phyloP scores from a whole-genome alignment of 306 rosid genomes.

The Dalbergia cultrata region DNA sequence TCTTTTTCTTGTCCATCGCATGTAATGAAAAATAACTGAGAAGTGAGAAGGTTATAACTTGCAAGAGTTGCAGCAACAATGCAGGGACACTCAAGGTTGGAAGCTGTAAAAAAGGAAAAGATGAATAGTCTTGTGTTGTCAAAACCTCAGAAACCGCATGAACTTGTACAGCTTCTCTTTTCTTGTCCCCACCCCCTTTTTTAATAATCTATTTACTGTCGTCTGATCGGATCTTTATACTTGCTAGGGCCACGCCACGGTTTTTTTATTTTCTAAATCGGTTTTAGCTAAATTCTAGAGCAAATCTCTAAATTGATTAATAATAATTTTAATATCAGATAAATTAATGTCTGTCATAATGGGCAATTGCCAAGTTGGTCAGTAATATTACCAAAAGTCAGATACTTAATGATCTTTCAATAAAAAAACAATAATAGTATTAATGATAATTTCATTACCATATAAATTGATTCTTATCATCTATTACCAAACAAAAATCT shows the following conservation, averaged over 20 bases:
- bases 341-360: too few species aligned
- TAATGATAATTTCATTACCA: too few species aligned
- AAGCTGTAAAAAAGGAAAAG: not conserved
- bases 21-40: not conserved
- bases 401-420: too few species aligned
- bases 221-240: not conserved
- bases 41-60: not conserved
- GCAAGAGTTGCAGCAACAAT: not conserved
- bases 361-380: too few species aligned
- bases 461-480: too few species aligned
- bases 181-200: not conserved
- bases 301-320: too few species aligned
- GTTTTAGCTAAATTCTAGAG: too few species aligned
- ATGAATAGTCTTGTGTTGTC: constrained; percentile 32
- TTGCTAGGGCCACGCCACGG: not conserved
- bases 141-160: constrained; percentile 4
- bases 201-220: not conserved
- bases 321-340: too few species aligned
- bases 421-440: too few species aligned
- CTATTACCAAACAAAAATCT: too few species aligned
- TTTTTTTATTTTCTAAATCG: too few species aligned
- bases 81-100: not conserved
- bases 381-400: too few species aligned
- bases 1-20: constrained; percentile 52
- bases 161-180: constrained; percentile 2